Percentiles rank a stretch among this genome's conserved stretches.
These are phyloP conservation scores for Lactarius pseudohatsudake DNA, from an alignment of 768 basidiomycete genomes.

Conservation along the genomic window DNA sequence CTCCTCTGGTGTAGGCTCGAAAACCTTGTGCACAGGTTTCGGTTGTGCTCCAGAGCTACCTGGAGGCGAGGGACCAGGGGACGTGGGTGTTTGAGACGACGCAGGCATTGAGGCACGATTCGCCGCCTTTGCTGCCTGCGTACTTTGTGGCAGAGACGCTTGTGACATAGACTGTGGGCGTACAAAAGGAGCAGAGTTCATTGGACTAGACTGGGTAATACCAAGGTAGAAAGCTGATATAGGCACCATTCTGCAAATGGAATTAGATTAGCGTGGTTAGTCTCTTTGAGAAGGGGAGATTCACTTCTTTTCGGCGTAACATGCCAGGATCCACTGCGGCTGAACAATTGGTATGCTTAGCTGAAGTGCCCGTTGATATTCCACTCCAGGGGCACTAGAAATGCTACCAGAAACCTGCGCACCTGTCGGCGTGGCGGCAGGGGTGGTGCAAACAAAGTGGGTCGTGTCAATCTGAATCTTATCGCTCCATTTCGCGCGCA, in stretches of 20 bases:
- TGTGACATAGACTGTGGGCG: conserved; percentile 81
- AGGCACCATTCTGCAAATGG: conserved; percentile 71
- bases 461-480: conserved; percentile 97
- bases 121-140: conserved; percentile 37
- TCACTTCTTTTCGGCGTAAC: conserved; percentile 80
- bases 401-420: conserved; percentile 54
- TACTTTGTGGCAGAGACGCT: conserved; percentile 45
- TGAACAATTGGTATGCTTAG: conserved; percentile 93
- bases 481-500: conserved; percentile 89
- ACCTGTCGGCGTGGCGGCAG: conserved; percentile 63
- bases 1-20: conserved; percentile 58
- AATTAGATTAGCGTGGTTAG: conserved; percentile 13
- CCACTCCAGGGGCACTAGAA: conserved; percentile 67
- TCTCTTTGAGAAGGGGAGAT: background rate
- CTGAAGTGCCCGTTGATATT: conserved; percentile 94
- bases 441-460: conserved; percentile 95
- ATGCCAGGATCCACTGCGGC: conserved; percentile 93
- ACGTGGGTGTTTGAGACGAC: conserved; percentile 46
- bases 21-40: conserved; percentile 31
- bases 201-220: conserved; percentile 50
- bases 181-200: conserved; percentile 40
- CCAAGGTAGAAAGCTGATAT: conserved; percentile 84
- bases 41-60: conserved; percentile 35
- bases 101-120: conserved; percentile 71
- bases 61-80: conserved; percentile 41